Evolutionary conservation across 352 stramenopile genomes (phyloP), one percentile per base, ranked within the genome.

Genomic region (Phytophthora tentaculata): DNA sequence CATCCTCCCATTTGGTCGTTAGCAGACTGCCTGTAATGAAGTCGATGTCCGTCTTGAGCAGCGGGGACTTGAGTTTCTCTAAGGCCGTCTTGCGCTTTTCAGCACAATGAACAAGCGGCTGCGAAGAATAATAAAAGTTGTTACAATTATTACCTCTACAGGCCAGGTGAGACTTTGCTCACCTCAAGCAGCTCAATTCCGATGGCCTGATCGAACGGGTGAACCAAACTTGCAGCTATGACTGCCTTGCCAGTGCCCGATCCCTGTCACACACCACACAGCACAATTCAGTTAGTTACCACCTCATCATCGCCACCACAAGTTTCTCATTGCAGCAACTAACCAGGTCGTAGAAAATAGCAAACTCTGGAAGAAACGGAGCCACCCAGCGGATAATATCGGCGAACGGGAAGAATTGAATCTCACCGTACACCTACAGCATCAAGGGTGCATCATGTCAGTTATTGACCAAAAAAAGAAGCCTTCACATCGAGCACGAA

Each of bases 341-440:
- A 61, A 95, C 88, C 61, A 96, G 67, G 58, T 96, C 88, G 58
- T 95, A 96, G 61, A 96, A 95, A 56, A 94, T 77, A 10, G 84
- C 61, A 56, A 92, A 79, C 48, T 91, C 80, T 0, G 84, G 85
- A 13, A 95, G 74, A 8, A 64, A 81, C 5, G 85, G 74, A 16
- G 81, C 80, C 28, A 94, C 70, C 61, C 68, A 92, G 26, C 79
- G 79, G 28, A 96, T 81, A 7, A 83, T 80, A 22, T 94, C 80
- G 1, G 83, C 88, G 61, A 96, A 96, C 17, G 86, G 86, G 52
- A 96, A 95, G 61, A 96, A 96, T 28, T 84, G 41, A 50, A 96
- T 93, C 63, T 96, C 88, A 17, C 88, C 88, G 48, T 95, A 96
- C 44, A 94, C 82, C 88, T 96, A 63, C 37, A 26, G 8, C 26